Percentiles rank a stretch among this genome's conserved stretches.
Evolutionary conservation across 768 basidiomycete species (phyloP).

Genomic region (Tephrocybe rancida): DNA sequence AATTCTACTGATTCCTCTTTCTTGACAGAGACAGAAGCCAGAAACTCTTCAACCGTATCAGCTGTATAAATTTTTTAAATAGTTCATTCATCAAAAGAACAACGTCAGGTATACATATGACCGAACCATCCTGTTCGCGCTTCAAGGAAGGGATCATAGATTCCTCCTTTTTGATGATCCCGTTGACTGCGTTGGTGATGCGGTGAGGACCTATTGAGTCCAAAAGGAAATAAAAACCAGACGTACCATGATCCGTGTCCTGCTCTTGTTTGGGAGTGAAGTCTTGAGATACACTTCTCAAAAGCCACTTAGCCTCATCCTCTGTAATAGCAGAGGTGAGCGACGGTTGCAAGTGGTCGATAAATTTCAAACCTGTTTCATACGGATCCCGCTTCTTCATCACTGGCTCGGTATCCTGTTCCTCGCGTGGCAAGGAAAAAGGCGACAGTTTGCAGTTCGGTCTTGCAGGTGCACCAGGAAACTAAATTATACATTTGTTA

Average conservation of each 20-base stretch:
- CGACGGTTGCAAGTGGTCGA: neutral
- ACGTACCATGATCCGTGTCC: neutral
- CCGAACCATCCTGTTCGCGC: neutral
- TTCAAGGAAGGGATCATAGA: neutral
- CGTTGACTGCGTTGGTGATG: neutral
- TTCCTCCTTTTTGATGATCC: neutral
- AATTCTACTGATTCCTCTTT: constrained; percentile 6
- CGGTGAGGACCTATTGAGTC: neutral
- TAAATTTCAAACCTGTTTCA: constrained; percentile 15
- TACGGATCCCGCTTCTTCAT: constrained; percentile 20
- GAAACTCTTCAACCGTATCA: constrained; percentile 1
- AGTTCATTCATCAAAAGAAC: neutral
- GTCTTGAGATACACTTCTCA: neutral
- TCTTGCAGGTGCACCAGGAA: neutral
- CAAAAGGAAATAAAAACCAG: neutral
- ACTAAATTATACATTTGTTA: neutral
- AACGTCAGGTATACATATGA: neutral
- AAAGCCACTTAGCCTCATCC: constrained; percentile 11
- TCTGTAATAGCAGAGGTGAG: neutral
- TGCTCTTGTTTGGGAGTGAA: neutral
- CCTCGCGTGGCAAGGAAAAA: neutral
- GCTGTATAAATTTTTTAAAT: neutral
- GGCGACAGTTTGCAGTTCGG: neutral
- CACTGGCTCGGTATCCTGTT: neutral
- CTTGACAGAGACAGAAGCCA: constrained; percentile 9